A percentile compares a stretch with the other conserved stretches of the same genome.
Evolutionary conservation across 441 rosid species (phyloP).

Genomic region (Pelargonium myrrhifolium): DNA sequence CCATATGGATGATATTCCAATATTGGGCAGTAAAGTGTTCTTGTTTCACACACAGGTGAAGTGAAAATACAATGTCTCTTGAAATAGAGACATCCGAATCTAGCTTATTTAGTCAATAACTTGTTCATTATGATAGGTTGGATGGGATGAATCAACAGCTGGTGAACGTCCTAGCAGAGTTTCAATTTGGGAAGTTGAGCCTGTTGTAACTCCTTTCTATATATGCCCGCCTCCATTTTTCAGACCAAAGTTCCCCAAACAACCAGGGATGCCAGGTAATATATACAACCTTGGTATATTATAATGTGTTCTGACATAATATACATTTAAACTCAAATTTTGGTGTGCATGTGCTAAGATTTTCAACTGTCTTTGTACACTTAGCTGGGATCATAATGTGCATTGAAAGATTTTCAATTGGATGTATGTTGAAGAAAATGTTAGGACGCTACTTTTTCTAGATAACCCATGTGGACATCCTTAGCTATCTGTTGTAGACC

Average conservation of each 20-base stretch:
- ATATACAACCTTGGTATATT: not conserved
- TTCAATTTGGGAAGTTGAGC: conserved; percentile 96
- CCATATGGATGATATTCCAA: not conserved
- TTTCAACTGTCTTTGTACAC: too few species aligned
- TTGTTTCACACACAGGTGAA: not conserved
- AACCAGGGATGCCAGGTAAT: conserved; percentile 75
- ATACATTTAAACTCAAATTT: too few species aligned
- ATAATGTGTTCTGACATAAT: not conserved
- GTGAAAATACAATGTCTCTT: not conserved
- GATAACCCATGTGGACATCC: too few species aligned
- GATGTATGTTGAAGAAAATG: too few species aligned
- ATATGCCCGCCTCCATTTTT: conserved; percentile 88
- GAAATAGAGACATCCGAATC: not conserved
- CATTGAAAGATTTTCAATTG: too few species aligned
- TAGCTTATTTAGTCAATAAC: not conserved
- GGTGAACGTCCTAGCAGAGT: conserved; percentile 77
- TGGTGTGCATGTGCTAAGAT: too few species aligned
- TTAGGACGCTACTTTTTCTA: too few species aligned
- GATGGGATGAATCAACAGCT: conserved; percentile 98
- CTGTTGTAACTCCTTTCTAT: conserved; percentile 82
- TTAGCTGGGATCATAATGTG: too few species aligned
- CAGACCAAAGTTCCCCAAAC: conserved; percentile 69
- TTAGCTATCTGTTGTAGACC: too few species aligned
- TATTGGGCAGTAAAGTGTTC: not conserved
- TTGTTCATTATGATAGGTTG: conserved; percentile 48